Evolutionary conservation across 192 early-diverging fungal genomes (phyloP).

Genomic region (Phlyctochytrium bullatum): DNA sequence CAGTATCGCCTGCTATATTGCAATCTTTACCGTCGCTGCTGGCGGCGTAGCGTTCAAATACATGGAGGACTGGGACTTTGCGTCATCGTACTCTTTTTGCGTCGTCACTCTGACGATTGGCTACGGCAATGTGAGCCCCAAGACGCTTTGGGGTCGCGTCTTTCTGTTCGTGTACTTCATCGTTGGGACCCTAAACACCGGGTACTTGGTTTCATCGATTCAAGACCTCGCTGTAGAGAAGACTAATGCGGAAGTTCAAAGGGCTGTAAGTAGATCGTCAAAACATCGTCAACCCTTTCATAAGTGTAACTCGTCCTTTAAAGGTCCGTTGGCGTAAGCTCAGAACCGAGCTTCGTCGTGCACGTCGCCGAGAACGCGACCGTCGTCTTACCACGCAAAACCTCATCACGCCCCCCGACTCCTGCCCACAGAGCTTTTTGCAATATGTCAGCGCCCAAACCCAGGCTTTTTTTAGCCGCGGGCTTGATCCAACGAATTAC

Average conservation of each 20-base stretch:
- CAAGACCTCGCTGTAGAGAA: neutral
- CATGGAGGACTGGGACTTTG: slow-evolving; percentile 1
- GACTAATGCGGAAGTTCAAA: neutral
- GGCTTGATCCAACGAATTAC: neutral
- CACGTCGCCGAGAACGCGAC: neutral
- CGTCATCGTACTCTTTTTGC: neutral
- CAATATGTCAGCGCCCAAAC: neutral
- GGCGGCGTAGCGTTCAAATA: neutral
- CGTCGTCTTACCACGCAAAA: neutral
- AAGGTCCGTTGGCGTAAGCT: neutral
- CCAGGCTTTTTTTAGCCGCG: neutral
- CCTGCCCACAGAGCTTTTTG: too few species aligned
- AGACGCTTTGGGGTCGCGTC: neutral
- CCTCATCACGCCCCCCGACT: too few species aligned
- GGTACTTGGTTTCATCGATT: neutral
- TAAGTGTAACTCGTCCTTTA: too few species aligned
- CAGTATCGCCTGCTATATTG: neutral
- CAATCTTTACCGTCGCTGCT: neutral
- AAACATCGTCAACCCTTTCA: too few species aligned
- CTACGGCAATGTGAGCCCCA: neutral
- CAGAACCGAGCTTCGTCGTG: neutral
- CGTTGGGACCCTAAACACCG: neutral
- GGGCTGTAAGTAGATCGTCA: too few species aligned
- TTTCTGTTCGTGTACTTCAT: neutral
- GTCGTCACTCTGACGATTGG: neutral